phyloP scores from a whole-genome alignment of 306 rosid genomes.

The Castanospermum australe region DNA sequence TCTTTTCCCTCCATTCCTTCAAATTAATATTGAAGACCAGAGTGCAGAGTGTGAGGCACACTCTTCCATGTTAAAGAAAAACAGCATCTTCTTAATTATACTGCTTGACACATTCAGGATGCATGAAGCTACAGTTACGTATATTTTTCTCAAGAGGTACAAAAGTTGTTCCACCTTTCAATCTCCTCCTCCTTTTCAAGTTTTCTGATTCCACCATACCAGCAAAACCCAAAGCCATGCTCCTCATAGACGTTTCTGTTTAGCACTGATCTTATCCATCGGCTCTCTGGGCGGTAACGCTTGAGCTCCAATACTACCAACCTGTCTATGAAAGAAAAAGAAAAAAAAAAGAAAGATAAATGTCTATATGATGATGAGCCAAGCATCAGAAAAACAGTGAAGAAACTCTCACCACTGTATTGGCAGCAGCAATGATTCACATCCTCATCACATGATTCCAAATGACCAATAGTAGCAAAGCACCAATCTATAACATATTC shows the following conservation, averaged over 20 bases:
- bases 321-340: background rate
- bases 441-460: constrained; percentile 44
- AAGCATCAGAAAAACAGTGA: background rate
- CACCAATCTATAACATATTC: constrained; percentile 58
- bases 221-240: background rate
- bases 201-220: constrained; percentile 27
- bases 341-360: no score
- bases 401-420: constrained; percentile 56
- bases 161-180: constrained; percentile 18
- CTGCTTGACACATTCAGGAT: background rate
- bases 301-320: constrained; percentile 22
- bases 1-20: no score
- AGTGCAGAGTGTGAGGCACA: no score
- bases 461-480: constrained; percentile 59
- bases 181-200: constrained; percentile 23
- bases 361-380: no score
- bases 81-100: background rate
- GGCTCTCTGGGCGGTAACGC: constrained; percentile 25
- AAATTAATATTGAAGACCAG: no score
- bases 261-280: constrained; percentile 42
- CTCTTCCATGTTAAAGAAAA: no score
- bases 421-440: constrained; percentile 49
- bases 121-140: background rate
- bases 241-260: constrained; percentile 28
- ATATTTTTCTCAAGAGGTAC: background rate